Conservation (phyloP, 148 eudicot species). For the Euryodendron excelsum region DNA sequence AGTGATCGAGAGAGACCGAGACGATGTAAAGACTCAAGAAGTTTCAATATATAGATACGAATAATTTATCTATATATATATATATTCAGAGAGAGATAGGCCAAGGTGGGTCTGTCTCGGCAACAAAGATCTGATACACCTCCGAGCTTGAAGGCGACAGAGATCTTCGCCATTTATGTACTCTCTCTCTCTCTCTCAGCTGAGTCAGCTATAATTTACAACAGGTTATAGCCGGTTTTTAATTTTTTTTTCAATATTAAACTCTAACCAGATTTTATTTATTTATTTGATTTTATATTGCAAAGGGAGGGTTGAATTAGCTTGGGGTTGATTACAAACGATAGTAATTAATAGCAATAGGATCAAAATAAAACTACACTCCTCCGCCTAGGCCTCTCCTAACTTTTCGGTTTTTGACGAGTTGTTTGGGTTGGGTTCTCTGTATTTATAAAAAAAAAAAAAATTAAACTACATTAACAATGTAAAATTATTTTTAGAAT, state of each 20-base stretch:
- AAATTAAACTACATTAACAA: no score
- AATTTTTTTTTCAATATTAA: background rate
- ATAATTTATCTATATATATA: background rate
- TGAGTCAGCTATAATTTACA: background rate
- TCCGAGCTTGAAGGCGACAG: slow-evolving; percentile 15
- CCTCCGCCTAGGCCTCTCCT: no score
- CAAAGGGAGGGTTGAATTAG: no score
- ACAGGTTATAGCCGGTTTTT: background rate
- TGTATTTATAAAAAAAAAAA: no score
- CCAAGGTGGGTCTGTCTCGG: background rate
- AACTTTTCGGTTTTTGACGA: no score
- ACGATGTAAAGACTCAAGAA: slow-evolving; percentile 9
- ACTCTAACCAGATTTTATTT: background rate
- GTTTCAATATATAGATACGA: background rate
- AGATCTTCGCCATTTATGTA: slow-evolving; percentile 29
- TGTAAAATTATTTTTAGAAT: no score
- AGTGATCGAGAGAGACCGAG: slow-evolving; percentile 4
- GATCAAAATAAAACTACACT: no score
- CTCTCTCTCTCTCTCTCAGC: background rate
- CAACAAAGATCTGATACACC: no score
- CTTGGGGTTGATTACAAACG: no score
- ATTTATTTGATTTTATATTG: background rate
- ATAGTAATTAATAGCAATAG: no score
- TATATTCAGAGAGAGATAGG: background rate
- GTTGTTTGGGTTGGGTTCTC: no score